Percentiles rank a stretch among this genome's conserved stretches.
These are phyloP conservation scores for Wickerhamomyces bovis DNA, from an alignment of 805 yeast genomes.

Conservation along the genomic window DNA sequence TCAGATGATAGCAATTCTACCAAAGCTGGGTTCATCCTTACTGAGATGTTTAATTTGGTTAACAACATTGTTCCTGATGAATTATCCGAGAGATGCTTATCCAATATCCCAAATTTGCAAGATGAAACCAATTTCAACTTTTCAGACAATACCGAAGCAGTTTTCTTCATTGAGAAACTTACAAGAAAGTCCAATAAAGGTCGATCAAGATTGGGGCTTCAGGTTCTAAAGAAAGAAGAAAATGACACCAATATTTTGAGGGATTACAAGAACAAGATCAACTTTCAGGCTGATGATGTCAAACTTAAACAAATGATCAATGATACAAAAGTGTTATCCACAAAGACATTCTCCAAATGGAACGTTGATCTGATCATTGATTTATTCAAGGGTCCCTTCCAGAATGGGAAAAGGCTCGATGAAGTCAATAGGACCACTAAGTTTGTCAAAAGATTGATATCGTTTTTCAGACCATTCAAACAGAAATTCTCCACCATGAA, in stretches of 20 bases:
- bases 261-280: conserved; percentile 8
- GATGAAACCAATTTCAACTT: not conserved
- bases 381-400: conserved; percentile 79
- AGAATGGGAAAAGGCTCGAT: conserved; percentile 64
- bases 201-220: conserved; percentile 30
- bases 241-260: conserved; percentile 4
- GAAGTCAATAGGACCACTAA: conserved; percentile 77
- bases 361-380: conserved; percentile 72
- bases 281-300: conserved; percentile 42
- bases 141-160: conserved; percentile 21
- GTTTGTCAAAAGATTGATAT: conserved; percentile 74
- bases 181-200: conserved; percentile 34
- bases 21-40: conserved; percentile 58
- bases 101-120: conserved; percentile 1
- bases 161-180: conserved; percentile 43
- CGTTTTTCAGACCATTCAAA: conserved; percentile 90
- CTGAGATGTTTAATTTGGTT: conserved; percentile 55
- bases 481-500: conserved; percentile 60
- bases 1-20: conserved; percentile 40
- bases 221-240: conserved; percentile 17
- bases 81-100: conserved; percentile 20
- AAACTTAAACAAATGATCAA: conserved; percentile 60
- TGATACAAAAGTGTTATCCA: conserved; percentile 65
- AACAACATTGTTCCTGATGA: conserved; percentile 49
- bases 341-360: conserved; percentile 82